phyloP scores from a whole-genome alignment of 2,329 filamentous ascomycete species.

The Botrytis cinerea region DNA sequence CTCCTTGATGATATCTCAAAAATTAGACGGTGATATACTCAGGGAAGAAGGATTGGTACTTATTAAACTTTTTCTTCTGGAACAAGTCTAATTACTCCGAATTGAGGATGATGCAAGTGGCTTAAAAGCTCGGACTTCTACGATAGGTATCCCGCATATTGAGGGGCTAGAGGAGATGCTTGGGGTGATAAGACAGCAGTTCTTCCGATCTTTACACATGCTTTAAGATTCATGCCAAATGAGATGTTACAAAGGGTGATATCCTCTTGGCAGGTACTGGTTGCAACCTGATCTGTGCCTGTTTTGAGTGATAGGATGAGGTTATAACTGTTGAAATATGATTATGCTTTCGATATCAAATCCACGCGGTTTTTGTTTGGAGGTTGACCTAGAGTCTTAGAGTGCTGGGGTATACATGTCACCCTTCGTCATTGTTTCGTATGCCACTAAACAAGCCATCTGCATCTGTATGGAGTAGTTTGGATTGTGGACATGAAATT shows the following conservation, averaged over 20 bases:
- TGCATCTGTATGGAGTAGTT: background rate
- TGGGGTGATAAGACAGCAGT: conserved; percentile 4
- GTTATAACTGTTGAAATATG: conserved; percentile 1
- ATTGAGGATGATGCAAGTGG: conserved; percentile 19
- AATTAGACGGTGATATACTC: background rate
- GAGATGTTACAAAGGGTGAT: conserved; percentile 1
- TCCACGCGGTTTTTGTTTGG: background rate
- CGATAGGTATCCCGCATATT: conserved; percentile 4
- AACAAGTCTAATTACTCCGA: conserved; percentile 5
- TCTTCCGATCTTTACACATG: conserved; percentile 17
- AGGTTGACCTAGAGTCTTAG: background rate
- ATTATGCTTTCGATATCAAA: conserved; percentile 10
- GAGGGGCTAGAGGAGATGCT: conserved; percentile 19
- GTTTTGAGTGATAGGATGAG: conserved; percentile 15
- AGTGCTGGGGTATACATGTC: background rate
- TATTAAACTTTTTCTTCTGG: conserved; percentile 12
- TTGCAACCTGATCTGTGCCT: conserved; percentile 9
- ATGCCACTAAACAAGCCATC: conserved; percentile 1
- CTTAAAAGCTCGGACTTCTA: conserved; percentile 15
- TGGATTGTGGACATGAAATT: conserved; percentile 1
- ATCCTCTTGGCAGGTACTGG: conserved; percentile 16
- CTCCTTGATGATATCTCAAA: background rate
- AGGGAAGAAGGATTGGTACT: background rate
- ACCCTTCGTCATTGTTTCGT: conserved; percentile 12
- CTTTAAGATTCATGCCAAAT: conserved; percentile 1